phyloP scores from a whole-genome alignment of 208 protist species.

The Leishmania mexicana region DNA sequence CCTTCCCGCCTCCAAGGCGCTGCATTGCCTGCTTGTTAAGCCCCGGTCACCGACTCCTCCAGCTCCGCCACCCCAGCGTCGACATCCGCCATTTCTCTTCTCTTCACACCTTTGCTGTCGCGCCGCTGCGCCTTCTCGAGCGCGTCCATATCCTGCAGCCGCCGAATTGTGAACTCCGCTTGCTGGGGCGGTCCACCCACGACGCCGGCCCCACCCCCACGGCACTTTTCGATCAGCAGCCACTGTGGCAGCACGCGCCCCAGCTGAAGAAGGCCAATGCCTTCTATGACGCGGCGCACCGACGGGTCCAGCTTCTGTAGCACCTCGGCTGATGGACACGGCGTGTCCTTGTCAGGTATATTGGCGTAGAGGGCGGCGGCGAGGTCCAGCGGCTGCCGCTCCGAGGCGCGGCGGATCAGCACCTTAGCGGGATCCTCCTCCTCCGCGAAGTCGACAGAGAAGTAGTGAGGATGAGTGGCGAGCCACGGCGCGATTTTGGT shows the following conservation, averaged over 20 bases:
- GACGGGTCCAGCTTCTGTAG: slow-evolving; percentile 39
- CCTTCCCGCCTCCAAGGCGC: background rate
- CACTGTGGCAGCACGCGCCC: slow-evolving; percentile 56
- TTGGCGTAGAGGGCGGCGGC: slow-evolving; percentile 53
- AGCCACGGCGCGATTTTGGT: slow-evolving; percentile 66
- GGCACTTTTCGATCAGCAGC: slow-evolving; percentile 35
- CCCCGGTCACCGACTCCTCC: background rate
- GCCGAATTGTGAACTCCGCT: slow-evolving; percentile 8
- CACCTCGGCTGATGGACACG: slow-evolving; percentile 29
- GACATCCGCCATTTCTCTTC: slow-evolving; percentile 8
- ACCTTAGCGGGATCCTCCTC: slow-evolving; percentile 49
- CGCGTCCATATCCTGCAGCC: slow-evolving; percentile 15
- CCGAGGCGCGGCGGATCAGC: slow-evolving; percentile 61
- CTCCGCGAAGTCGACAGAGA: slow-evolving; percentile 64
- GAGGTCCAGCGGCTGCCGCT: slow-evolving; percentile 68
- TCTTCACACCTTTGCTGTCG: background rate
- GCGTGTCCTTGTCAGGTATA: slow-evolving; percentile 31
- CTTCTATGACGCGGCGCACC: slow-evolving; percentile 35
- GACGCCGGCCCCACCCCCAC: background rate
- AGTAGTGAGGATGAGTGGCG: slow-evolving; percentile 57
- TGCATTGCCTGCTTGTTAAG: background rate
- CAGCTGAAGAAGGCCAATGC: slow-evolving; percentile 46
- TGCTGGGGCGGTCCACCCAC: background rate
- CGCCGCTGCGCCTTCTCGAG: slow-evolving; percentile 21
- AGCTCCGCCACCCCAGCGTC: background rate